Evolutionary conservation across 768 basidiomycete genomes (phyloP).

Genomic region (Boletus sensibilis): DNA sequence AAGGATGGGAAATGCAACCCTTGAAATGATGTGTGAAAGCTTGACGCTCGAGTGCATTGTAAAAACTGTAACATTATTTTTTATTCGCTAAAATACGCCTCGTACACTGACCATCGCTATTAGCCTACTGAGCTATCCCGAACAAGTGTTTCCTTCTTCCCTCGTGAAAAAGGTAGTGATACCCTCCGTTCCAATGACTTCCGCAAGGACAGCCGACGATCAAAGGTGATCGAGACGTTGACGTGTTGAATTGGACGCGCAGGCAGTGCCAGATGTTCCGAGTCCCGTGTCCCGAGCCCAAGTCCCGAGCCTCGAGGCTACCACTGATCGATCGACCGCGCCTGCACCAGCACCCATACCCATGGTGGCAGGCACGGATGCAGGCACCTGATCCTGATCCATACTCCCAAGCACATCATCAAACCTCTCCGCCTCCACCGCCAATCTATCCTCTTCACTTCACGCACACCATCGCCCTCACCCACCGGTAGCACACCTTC

Average conservation of each 20-base stretch:
- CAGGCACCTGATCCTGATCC: constrained; percentile 33
- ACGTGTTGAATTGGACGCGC: background rate
- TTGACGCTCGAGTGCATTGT: background rate
- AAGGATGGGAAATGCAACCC: background rate
- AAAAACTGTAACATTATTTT: background rate
- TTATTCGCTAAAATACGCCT: too few species aligned
- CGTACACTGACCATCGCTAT: background rate
- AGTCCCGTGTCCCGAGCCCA: background rate
- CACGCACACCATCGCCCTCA: constrained; percentile 14
- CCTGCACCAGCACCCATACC: background rate
- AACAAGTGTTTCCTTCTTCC: background rate
- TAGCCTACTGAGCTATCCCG: background rate
- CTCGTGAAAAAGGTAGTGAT: too few species aligned
- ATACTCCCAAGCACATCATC: constrained; percentile 35
- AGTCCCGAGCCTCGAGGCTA: background rate
- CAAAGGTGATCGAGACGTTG: background rate
- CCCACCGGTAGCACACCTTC: background rate
- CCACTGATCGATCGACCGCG: background rate
- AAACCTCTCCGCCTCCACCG: constrained; percentile 32
- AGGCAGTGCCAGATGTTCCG: background rate
- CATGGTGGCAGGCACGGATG: background rate
- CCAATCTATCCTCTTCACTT: constrained; percentile 31
- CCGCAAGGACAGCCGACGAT: background rate
- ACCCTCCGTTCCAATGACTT: background rate
- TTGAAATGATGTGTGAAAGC: background rate